Evolutionary conservation across 2,329 filamentous ascomycete species (phyloP), one percentile per base, ranked within the genome.

Genomic region (Pyrenochaeta sp.): DNA sequence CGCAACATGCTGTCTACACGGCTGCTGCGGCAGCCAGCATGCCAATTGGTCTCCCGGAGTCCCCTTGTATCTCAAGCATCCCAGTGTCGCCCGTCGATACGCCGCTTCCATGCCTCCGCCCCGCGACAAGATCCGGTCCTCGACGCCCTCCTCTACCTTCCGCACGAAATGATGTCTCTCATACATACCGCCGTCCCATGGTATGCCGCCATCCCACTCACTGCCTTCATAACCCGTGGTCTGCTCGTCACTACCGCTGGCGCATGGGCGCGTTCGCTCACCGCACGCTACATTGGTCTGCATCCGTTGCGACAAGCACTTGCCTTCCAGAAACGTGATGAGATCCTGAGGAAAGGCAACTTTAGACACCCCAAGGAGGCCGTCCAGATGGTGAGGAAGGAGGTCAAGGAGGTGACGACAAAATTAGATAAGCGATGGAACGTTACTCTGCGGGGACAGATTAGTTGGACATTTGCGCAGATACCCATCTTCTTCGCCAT

Each of bases 171-270:
- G 56, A 77, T 86, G 52, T 76, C 82, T 54, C 65, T 77, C 27
- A 65, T 92, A 76, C 84, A 88, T 67, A 80, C 78, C 15, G 76
- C 79, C 43, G 75, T 87, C 2, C 79, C 85, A 53, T 88, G 86
- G 86, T 82, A 75, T 7, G 76, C 79, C 12, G 82, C 83, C 22
- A 81, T 88, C 42, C 86, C 86, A 4, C 72, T 86, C 52, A 80
- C 84, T 3, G 85, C 86, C 3, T 67, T 87, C 40, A 49, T 82
- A 15, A 77, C 86, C 2, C 83, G 86, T 47, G 77, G 73, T 19
- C 54, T 77, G 6, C 70, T 86, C 50, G 79, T 82, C 42, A 73
- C 84, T 9, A 83, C 84, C 2, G 72, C 69, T 3, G 72, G 82
- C 40, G 70, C 83, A 42, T 82, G 79, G 62, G 58, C 77, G 56